These are phyloP conservation scores for Hygrocybe punicea DNA, from an alignment of 768 basidiomycete species.

Conservation along the genomic window DNA sequence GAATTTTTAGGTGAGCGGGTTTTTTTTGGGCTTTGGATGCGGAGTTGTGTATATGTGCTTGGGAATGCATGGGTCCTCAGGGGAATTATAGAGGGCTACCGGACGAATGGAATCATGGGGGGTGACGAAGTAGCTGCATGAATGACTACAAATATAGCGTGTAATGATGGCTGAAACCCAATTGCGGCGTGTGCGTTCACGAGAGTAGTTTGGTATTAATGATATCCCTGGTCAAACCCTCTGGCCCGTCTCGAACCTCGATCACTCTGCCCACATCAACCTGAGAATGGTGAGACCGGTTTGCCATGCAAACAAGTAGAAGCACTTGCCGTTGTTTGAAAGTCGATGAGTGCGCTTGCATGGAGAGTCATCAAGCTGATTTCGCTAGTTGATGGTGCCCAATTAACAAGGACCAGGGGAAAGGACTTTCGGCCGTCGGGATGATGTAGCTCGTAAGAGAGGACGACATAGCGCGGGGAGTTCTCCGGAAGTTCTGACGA, in stretches of 20 bases:
- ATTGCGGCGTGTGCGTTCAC: neutral
- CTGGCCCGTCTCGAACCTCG: conserved; percentile 78
- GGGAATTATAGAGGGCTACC: conserved; percentile 54
- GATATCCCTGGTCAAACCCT: conserved; percentile 68
- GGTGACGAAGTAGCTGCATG: no score
- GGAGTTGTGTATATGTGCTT: conserved; percentile 68
- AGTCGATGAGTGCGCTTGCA: conserved; percentile 75
- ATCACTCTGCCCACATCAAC: conserved; percentile 76
- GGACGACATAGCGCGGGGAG: conserved; percentile 78
- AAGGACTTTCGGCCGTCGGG: conserved; percentile 79
- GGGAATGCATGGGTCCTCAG: conserved; percentile 80
- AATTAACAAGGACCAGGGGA: conserved; percentile 84
- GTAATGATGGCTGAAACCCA: neutral
- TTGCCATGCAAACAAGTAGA: neutral
- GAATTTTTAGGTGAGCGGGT: conserved; percentile 82
- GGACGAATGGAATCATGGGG: neutral
- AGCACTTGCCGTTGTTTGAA: conserved; percentile 67
- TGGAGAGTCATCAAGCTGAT: conserved; percentile 75
- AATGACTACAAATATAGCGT: neutral
- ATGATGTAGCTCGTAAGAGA: conserved; percentile 80
- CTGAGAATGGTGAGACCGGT: conserved; percentile 34
- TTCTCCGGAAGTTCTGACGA: conserved; percentile 79
- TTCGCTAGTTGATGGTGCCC: conserved; percentile 77
- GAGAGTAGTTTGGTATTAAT: conserved; percentile 60
- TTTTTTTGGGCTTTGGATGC: conserved; percentile 72